phyloP scores from a whole-genome alignment of 2,329 filamentous ascomycete species.

The Diaporthe amygdali region DNA sequence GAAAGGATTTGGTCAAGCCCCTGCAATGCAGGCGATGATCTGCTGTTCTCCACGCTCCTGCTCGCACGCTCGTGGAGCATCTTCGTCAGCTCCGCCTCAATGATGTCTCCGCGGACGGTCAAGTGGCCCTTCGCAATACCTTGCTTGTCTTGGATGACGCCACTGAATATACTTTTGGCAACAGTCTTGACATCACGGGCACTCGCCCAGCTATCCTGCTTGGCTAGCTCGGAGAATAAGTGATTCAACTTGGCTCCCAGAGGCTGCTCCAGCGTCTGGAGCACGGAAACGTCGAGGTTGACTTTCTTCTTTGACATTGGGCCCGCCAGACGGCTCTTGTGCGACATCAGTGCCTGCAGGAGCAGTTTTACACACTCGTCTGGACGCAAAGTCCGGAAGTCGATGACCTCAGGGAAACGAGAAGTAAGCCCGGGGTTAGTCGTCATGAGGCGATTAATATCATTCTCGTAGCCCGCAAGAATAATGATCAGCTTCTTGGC shows the following conservation, averaged over 20 bases:
- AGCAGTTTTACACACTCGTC: conserved; percentile 52
- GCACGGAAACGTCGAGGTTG: conserved; percentile 31
- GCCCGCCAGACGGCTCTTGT: conserved; percentile 28
- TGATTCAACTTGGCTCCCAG: conserved; percentile 33
- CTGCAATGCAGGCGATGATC: not conserved
- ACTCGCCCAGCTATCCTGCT: conserved; percentile 63
- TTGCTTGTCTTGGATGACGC: conserved; percentile 38
- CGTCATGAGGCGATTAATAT: conserved; percentile 68
- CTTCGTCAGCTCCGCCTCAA: conserved; percentile 25
- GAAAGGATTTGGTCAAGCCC: not conserved
- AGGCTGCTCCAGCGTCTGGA: conserved; percentile 33
- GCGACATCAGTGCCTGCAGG: conserved; percentile 33
- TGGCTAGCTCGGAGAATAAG: conserved; percentile 46
- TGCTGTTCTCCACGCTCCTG: conserved; percentile 11
- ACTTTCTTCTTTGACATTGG: conserved; percentile 12
- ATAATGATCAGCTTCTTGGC: conserved; percentile 68
- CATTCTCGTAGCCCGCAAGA: conserved; percentile 69
- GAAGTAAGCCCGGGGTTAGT: conserved; percentile 68
- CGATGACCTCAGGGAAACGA: conserved; percentile 66
- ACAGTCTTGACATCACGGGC: conserved; percentile 66
- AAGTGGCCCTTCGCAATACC: conserved; percentile 24
- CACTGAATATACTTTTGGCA: conserved; percentile 53
- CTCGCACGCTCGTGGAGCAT: conserved; percentile 31
- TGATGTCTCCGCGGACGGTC: conserved; percentile 17
- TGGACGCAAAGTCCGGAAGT: conserved; percentile 55